phyloP scores from a whole-genome alignment of 345 rosid genomes.

The Raphanus raphanistrum region DNA sequence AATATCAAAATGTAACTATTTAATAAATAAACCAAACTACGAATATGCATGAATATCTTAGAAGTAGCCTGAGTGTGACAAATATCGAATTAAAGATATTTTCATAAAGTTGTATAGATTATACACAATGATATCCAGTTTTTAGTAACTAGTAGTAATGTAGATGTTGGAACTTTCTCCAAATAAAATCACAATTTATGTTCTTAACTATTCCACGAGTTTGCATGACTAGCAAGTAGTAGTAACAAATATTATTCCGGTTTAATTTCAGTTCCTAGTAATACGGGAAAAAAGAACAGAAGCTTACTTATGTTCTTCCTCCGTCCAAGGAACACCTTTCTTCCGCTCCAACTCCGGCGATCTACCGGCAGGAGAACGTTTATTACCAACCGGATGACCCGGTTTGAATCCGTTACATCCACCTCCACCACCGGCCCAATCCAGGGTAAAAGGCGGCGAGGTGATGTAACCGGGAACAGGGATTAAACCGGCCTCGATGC shows the following conservation, averaged over 20 bases:
- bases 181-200: neutral
- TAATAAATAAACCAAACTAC: neutral
- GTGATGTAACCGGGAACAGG: slow-evolving; percentile 68
- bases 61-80: neutral
- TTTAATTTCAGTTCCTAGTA: neutral
- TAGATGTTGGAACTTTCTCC: neutral
- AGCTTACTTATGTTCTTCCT: slow-evolving; percentile 94
- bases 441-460: slow-evolving; percentile 68
- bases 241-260: neutral
- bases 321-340: slow-evolving; percentile 99
- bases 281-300: slow-evolving; percentile 14
- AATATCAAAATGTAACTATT: neutral
- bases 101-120: neutral
- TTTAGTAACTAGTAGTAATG: neutral
- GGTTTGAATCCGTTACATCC: slow-evolving; percentile 30
- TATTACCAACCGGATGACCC: slow-evolving; percentile 42
- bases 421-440: slow-evolving; percentile 47
- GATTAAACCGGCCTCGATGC: slow-evolving; percentile 79
- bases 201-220: neutral
- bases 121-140: slow-evolving; percentile 5
- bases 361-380: slow-evolving; percentile 52
- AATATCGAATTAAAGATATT: slow-evolving; percentile 7
- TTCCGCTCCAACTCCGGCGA: slow-evolving; percentile 86
- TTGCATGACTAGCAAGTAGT: neutral
- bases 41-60: slow-evolving; percentile 1